A percentile compares a stretch with the other conserved stretches of the same genome.
These are phyloP conservation scores for Chlamydomonas reinhardtii DNA, from an alignment of 163 green algal genomes.

Conservation along the genomic window DNA sequence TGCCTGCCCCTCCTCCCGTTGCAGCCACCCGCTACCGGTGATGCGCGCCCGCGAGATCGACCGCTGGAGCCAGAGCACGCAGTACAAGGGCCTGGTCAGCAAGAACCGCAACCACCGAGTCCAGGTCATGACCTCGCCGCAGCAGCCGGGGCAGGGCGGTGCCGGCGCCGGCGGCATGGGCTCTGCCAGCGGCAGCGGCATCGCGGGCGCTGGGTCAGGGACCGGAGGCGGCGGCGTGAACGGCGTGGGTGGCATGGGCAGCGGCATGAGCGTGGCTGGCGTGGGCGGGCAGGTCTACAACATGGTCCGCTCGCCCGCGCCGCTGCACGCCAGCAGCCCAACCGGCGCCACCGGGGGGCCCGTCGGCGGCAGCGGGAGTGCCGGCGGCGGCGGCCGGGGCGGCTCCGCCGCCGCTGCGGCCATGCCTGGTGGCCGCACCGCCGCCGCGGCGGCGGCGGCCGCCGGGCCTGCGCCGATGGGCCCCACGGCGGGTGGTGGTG, in stretches of 20 bases:
- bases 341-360: neutral
- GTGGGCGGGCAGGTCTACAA: conserved; percentile 22
- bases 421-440: no score
- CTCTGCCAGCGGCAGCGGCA: neutral
- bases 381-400: neutral
- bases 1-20: no score
- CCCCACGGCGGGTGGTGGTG: no score
- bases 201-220: neutral
- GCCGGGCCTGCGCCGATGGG: no score
- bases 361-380: neutral
- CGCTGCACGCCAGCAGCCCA: neutral
- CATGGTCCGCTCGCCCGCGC: neutral
- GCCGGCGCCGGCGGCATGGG: neutral
- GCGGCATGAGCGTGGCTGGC: neutral
- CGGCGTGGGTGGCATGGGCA: neutral
- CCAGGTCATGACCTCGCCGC: conserved; percentile 36
- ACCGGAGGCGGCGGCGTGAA: neutral
- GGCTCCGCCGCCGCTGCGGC: no score
- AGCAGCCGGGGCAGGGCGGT: neutral
- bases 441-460: no score
- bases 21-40: conserved; percentile 92
- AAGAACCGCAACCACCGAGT: conserved; percentile 54
- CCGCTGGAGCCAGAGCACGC: conserved; percentile 49
- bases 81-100: conserved; percentile 56
- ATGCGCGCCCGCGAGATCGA: conserved; percentile 94